These are phyloP conservation scores for Porphyrellus cyaneotinctus DNA, from an alignment of 768 basidiomycete species.

Conservation along the genomic window DNA sequence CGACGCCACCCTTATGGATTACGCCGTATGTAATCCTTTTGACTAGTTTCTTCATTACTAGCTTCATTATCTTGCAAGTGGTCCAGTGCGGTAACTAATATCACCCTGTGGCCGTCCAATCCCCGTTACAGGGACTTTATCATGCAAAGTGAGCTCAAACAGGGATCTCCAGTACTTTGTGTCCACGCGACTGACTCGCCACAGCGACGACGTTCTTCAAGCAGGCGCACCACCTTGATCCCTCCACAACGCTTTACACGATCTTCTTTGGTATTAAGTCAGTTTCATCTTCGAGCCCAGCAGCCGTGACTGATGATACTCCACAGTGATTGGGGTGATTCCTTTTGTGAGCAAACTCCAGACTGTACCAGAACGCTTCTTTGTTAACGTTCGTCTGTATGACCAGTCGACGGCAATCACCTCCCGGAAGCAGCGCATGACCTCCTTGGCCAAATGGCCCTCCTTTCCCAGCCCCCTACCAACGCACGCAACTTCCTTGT, in stretches of 20 bases:
- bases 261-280: constrained; percentile 57
- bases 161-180: not conserved
- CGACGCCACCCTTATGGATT: constrained; percentile 44
- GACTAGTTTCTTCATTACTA: not conserved
- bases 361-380: not conserved
- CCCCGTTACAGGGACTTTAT: constrained; percentile 45
- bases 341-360: constrained; percentile 31
- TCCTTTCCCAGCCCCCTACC: constrained; percentile 47
- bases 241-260: constrained; percentile 46
- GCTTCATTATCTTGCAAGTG: constrained; percentile 18
- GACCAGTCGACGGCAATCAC: constrained; percentile 42
- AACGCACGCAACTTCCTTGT: constrained; percentile 48
- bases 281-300: constrained; percentile 7
- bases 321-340: constrained; percentile 42
- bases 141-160: constrained; percentile 36
- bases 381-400: not conserved
- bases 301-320: not conserved
- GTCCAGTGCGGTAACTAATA: constrained; percentile 44
- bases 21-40: constrained; percentile 37
- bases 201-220: constrained; percentile 41
- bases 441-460: constrained; percentile 42
- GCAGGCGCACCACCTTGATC: constrained; percentile 43
- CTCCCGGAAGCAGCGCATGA: constrained; percentile 42
- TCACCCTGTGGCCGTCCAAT: constrained; percentile 49
- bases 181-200: not conserved